Evolutionary conservation across 169 alveolate genomes (phyloP).

Genomic region (Plasmodium vinckei): DNA sequence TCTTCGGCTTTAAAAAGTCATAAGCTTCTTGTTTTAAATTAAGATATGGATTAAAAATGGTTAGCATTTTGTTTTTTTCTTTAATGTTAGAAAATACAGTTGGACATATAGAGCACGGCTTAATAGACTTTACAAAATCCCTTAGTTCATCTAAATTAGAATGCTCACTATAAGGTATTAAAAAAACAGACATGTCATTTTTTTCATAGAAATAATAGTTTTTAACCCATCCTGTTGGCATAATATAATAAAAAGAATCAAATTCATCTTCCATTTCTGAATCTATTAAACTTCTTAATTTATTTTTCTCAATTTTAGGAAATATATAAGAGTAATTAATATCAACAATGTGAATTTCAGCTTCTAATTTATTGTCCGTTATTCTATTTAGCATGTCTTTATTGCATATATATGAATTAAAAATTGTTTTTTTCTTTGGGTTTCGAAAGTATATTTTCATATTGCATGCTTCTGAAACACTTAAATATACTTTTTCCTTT

Average conservation of each 20-base stretch:
- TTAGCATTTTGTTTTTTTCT: slow-evolving; percentile 37
- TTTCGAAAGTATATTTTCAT: slow-evolving; percentile 64
- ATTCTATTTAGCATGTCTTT: slow-evolving; percentile 41
- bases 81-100: slow-evolving; percentile 56
- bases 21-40: slow-evolving; percentile 34
- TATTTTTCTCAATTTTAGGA: slow-evolving; percentile 63
- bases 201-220: slow-evolving; percentile 54
- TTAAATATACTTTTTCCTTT: slow-evolving; percentile 63
- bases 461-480: slow-evolving; percentile 71
- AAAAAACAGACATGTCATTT: slow-evolving; percentile 50
- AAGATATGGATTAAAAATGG: slow-evolving; percentile 35
- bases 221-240: slow-evolving; percentile 77
- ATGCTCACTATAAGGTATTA: slow-evolving; percentile 76
- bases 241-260: slow-evolving; percentile 66
- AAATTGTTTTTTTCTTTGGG: slow-evolving; percentile 37
- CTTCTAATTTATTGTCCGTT: slow-evolving; percentile 73
- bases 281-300: slow-evolving; percentile 49
- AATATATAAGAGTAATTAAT: slow-evolving; percentile 63
- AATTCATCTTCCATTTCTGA: slow-evolving; percentile 69
- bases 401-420: slow-evolving; percentile 40
- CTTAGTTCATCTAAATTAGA: slow-evolving; percentile 57
- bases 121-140: slow-evolving; percentile 47
- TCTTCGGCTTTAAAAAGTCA: slow-evolving; percentile 22
- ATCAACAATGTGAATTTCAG: slow-evolving; percentile 70
- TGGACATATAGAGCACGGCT: slow-evolving; percentile 71